These are phyloP conservation scores for Coprinellus aureogranulatus DNA, from an alignment of 768 basidiomycete species.

Conservation along the genomic window DNA sequence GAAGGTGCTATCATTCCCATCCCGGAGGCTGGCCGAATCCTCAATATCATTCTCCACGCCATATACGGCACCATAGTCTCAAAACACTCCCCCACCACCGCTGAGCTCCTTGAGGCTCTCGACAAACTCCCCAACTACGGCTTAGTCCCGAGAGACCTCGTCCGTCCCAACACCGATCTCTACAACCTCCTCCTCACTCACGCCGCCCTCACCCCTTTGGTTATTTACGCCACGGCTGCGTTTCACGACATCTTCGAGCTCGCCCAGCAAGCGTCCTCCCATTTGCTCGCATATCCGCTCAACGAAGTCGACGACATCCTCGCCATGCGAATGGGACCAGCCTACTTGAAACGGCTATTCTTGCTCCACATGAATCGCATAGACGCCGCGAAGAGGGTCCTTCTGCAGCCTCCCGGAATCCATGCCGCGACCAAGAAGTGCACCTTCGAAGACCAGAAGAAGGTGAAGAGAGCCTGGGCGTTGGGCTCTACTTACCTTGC, in stretches of 20 bases:
- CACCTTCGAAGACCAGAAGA: conserved; percentile 4
- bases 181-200: conserved; percentile 13
- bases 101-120: conserved; percentile 9
- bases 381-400: conserved; percentile 6
- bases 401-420: conserved; percentile 4
- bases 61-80: conserved; percentile 12
- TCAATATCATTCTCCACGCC: conserved; percentile 14
- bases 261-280: conserved; percentile 9
- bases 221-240: conserved; percentile 14
- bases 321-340: conserved; percentile 11
- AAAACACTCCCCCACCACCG: conserved; percentile 3
- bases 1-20: conserved; percentile 3
- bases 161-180: conserved; percentile 1
- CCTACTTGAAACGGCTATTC: conserved; percentile 11
- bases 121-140: conserved; percentile 13
- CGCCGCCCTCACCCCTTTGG: conserved; percentile 9
- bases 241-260: conserved; percentile 11
- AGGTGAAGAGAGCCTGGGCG: conserved; percentile 7
- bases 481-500: conserved; percentile 3
- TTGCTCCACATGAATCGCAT: conserved; percentile 7
- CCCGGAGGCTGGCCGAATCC: conserved; percentile 3
- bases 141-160: conserved; percentile 3
- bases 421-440: conserved; percentile 12
- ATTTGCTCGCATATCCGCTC: conserved; percentile 10
- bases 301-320: conserved; percentile 9